phyloP scores from a whole-genome alignment of 192 early-diverging fungal species.

The Haplosporangium gracile region DNA sequence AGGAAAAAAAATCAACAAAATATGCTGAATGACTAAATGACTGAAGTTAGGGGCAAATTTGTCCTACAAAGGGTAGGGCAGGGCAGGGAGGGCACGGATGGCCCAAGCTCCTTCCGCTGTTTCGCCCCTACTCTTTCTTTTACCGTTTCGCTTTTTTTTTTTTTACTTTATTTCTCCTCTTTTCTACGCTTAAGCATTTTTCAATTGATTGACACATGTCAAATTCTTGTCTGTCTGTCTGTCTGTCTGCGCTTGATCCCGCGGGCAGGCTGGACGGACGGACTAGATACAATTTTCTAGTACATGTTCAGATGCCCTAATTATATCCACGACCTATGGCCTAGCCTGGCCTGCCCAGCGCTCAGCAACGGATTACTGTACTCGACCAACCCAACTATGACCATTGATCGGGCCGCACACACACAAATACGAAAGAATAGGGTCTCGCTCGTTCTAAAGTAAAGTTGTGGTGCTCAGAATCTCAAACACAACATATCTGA shows the following conservation, averaged over 20 bases:
- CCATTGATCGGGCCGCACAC: too few relatives aligned
- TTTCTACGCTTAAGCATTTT: neutral
- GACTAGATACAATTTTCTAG: neutral
- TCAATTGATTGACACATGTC: neutral
- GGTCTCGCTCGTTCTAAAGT: too few relatives aligned
- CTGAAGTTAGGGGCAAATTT: neutral
- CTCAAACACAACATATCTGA: too few relatives aligned
- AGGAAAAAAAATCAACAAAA: too few relatives aligned
- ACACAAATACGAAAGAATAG: too few relatives aligned
- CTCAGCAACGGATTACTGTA: too few relatives aligned
- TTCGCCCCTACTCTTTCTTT: neutral
- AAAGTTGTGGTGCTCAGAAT: too few relatives aligned
- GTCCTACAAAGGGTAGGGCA: neutral
- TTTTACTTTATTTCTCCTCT: neutral
- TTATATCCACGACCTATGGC: neutral
- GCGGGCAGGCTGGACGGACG: neutral
- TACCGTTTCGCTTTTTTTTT: neutral
- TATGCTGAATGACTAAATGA: too few relatives aligned
- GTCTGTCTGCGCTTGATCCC: neutral
- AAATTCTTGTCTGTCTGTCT: neutral
- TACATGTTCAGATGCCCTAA: neutral
- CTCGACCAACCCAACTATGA: too few relatives aligned
- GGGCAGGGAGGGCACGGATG: neutral
- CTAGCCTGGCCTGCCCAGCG: too few relatives aligned
- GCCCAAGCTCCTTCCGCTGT: neutral